A percentile compares a stretch with the other conserved stretches of the same genome.
Conservation (phyloP, 2,329 filamentous ascomycete genomes). For the Ophiostoma sp. region DNA sequence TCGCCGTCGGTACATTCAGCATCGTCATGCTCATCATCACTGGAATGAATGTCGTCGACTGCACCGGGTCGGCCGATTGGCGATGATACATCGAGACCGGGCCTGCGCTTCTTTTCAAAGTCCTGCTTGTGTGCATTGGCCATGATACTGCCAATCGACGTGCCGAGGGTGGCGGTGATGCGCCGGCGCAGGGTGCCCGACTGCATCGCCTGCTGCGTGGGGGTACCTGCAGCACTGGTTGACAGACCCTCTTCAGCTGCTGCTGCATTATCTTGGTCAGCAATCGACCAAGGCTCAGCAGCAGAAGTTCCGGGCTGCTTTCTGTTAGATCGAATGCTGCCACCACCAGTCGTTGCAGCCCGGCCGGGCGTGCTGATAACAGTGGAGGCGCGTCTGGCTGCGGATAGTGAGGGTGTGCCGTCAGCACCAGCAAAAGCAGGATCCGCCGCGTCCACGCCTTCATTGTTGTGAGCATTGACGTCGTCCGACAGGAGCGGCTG, state of each 20-base stretch:
- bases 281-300: not conserved
- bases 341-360: not conserved
- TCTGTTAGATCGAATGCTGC: constrained; percentile 12
- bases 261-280: not conserved
- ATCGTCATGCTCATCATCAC: constrained; percentile 25
- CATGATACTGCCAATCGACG: constrained; percentile 54
- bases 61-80: constrained; percentile 14
- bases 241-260: constrained; percentile 18
- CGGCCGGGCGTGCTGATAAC: not conserved
- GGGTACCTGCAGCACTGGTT: constrained; percentile 8
- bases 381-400: not conserved
- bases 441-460: not conserved
- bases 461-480: constrained; percentile 11
- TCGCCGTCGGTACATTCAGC: not conserved
- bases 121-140: constrained; percentile 83
- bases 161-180: constrained; percentile 34
- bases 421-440: constrained; percentile 26
- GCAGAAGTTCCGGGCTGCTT: constrained; percentile 7
- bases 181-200: constrained; percentile 31
- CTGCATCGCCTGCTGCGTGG: not conserved
- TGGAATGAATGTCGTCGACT: constrained; percentile 22
- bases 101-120: constrained; percentile 70
- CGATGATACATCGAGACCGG: constrained; percentile 23
- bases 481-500: constrained; percentile 21
- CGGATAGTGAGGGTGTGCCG: not conserved